Conservation (phyloP, 176 grass and related monocot genomes). For the Cymbopogon citratus region DNA sequence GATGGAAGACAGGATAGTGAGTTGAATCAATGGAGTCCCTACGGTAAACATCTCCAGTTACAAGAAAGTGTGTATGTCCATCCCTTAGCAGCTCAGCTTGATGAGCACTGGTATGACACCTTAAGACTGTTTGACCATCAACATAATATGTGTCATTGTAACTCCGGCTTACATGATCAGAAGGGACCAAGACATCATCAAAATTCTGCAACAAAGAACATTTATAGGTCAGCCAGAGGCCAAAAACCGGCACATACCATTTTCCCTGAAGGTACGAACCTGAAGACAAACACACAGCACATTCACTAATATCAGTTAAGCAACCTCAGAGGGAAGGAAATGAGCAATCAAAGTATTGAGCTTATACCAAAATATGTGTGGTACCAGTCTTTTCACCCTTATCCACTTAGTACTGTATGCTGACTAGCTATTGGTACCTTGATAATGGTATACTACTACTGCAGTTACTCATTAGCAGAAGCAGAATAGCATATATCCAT, state of each 20-base stretch:
- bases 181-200: constrained; percentile 85
- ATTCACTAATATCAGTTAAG: neutral
- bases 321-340: neutral
- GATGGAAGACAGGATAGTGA: constrained; percentile 98
- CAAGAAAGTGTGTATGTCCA: constrained; percentile 90
- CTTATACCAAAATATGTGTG: neutral
- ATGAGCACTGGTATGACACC: constrained; percentile 91
- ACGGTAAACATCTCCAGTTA: constrained; percentile 95
- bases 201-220: constrained; percentile 64
- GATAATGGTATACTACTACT: neutral
- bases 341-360: neutral
- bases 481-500: neutral
- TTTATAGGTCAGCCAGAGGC: constrained; percentile 19
- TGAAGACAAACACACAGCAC: neutral
- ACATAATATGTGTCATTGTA: constrained; percentile 99
- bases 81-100: constrained; percentile 86
- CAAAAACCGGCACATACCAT: neutral
- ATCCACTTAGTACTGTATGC: neutral
- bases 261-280: neutral
- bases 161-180: constrained; percentile 87
- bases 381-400: no score
- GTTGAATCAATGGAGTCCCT: constrained; percentile 95
- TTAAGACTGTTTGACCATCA: constrained; percentile 62
- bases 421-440: neutral
- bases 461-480: neutral